Conservation (phyloP, 1,284 basidiomycete genomes). For the Sanghuangporus sanghuang region DNA sequence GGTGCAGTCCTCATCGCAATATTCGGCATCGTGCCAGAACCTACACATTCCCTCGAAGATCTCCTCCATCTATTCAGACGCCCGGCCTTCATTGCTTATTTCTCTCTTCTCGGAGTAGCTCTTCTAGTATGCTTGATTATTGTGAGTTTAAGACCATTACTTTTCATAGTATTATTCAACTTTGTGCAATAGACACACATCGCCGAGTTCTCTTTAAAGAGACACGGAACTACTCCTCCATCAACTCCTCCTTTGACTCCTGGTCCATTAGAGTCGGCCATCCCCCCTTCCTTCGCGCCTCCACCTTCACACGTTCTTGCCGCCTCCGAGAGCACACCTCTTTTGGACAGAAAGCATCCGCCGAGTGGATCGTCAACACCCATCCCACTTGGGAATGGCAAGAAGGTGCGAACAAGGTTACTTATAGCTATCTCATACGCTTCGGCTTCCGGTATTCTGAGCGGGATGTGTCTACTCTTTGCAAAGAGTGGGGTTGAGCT, state of each 20-base stretch:
- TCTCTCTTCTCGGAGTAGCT: slow-evolving; percentile 64
- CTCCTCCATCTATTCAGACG: slow-evolving; percentile 76
- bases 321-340: slow-evolving; percentile 53
- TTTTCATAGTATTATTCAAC: not conserved
- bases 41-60: slow-evolving; percentile 85
- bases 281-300: slow-evolving; percentile 29
- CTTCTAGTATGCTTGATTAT: slow-evolving; percentile 58
- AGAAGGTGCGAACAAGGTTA: slow-evolving; percentile 49
- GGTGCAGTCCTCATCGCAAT: slow-evolving; percentile 89
- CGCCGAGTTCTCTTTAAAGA: slow-evolving; percentile 33
- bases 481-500: slow-evolving; percentile 95
- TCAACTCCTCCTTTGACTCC: slow-evolving; percentile 27
- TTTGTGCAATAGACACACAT: slow-evolving; percentile 30
- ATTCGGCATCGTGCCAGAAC: slow-evolving; percentile 91
- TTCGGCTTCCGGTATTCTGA: slow-evolving; percentile 86
- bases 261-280: slow-evolving; percentile 27
- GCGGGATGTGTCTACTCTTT: slow-evolving; percentile 89
- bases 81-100: slow-evolving; percentile 79
- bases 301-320: slow-evolving; percentile 32
- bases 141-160: slow-evolving; percentile 40
- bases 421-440: slow-evolving; percentile 85
- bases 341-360: slow-evolving; percentile 45
- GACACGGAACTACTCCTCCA: slow-evolving; percentile 28
- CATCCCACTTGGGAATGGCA: slow-evolving; percentile 23
- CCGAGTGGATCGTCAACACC: slow-evolving; percentile 20